Base-by-base conservation (phyloP, 2,329 filamentous ascomycete species). In the Colletotrichum lupini region DNA sequence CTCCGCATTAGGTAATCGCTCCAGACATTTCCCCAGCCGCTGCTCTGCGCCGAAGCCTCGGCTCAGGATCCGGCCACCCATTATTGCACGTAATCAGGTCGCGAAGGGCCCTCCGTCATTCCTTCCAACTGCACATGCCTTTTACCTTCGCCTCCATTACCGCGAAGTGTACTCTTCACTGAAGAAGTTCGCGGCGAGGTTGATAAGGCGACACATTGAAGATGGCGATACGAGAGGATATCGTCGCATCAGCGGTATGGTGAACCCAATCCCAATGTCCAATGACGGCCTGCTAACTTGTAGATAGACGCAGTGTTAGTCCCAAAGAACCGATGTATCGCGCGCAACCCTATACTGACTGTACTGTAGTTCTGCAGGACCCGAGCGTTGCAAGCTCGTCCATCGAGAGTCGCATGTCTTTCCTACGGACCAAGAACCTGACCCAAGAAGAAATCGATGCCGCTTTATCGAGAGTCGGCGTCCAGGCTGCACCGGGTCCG, bases 401-500 rank as follows among this genome's bases (percentile, higher is more conserved):
- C n/a, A 86, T 98, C 75, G 97, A 98, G 80, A 98, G 97, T 83
- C 92, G 95, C 76, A 90, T 98, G 73, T 93, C 95, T 9, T 99
- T 99, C 78, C 88, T 99, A 24, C 94, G 95, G 82, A 97, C 95
- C 8, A 99, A 99, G 85, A 98, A 99, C 83, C 89, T 99, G 67
- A 98, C 96, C 1, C 94, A 97, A 82, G 96, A 98, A 83, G 97
- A 99, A 84, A 93, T 99, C 79, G 94, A 97, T 80, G 87, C 91
- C 49, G 94, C 97, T 19, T 89, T 99, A 76, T 89, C 94, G 55
- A 92, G 96, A 79, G 91, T 91, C 59, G 92, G 92, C 75, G 91
- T 91, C 78, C 89, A 88, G 76, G 81, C 67, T 75, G 78, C 75
- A 81, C 84, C 79, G 70, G 84, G 77, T 76, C 84, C 81, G 80